A percentile compares a stretch with the other conserved stretches of the same genome.
Conservation (phyloP, 306 rosid species). For the Citrullus amarus region DNA sequence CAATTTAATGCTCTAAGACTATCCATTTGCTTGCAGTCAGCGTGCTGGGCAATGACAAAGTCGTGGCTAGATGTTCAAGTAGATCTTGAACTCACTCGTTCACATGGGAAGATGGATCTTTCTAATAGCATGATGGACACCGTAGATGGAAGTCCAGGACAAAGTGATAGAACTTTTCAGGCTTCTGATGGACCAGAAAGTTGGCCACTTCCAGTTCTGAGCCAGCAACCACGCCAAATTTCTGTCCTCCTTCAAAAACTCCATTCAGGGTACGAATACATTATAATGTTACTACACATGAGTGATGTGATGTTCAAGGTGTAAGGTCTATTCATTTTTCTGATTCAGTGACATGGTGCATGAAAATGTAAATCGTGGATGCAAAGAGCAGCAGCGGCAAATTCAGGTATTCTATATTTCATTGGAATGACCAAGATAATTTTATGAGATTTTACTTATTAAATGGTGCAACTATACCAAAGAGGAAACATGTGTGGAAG, state of each 20-base stretch:
- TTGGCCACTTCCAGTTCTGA: slow-evolving; percentile 85
- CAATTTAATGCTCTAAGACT: neutral
- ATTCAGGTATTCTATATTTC: slow-evolving; percentile 52
- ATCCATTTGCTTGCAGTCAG: slow-evolving; percentile 51
- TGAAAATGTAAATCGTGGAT: slow-evolving; percentile 66
- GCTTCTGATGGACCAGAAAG: slow-evolving; percentile 49
- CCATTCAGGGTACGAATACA: slow-evolving; percentile 61
- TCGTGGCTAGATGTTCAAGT: slow-evolving; percentile 91
- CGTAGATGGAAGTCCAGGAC: slow-evolving; percentile 56
- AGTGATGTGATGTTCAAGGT: neutral
- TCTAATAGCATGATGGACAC: slow-evolving; percentile 41
- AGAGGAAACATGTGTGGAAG: neutral
- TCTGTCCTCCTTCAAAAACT: slow-evolving; percentile 84
- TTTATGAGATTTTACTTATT: neutral
- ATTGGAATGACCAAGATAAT: neutral
- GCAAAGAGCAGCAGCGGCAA: slow-evolving; percentile 95
- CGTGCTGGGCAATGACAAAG: slow-evolving; percentile 97
- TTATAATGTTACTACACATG: slow-evolving; percentile 4
- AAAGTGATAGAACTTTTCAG: slow-evolving; percentile 34
- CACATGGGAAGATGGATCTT: slow-evolving; percentile 54
- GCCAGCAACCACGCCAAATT: slow-evolving; percentile 85
- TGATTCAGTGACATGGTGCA: slow-evolving; percentile 62
- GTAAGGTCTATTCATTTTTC: slow-evolving; percentile 11
- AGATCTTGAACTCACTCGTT: slow-evolving; percentile 66
- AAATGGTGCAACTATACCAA: neutral